A percentile compares a stretch with the other conserved stretches of the same genome.
These are phyloP conservation scores for Penicillium longicatenatum DNA, from an alignment of 495 filamentous ascomycete genomes.

Conservation along the genomic window DNA sequence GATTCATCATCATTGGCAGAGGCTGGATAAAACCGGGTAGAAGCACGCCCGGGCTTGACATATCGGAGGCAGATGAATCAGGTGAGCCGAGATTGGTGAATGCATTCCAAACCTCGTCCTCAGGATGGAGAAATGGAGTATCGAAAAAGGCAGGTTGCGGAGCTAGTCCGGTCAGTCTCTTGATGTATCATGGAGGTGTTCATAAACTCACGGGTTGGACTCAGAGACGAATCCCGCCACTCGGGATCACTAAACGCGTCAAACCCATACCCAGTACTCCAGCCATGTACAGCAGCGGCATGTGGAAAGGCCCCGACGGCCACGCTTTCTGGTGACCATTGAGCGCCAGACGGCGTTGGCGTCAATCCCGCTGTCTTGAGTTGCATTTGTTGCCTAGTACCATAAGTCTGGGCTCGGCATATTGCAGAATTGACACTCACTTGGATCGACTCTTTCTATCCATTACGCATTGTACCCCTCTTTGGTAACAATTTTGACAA, in stretches of 20 bases:
- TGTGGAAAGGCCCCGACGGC: background rate
- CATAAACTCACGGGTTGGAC: background rate
- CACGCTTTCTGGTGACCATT: slow-evolving; percentile 3
- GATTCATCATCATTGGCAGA: slow-evolving; percentile 15
- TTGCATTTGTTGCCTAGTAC: background rate
- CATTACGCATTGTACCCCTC: slow-evolving; percentile 9
- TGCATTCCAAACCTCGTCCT: slow-evolving; percentile 19
- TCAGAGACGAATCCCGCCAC: background rate
- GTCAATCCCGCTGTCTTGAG: background rate
- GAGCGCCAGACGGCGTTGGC: background rate
- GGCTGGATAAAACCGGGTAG: slow-evolving; percentile 24
- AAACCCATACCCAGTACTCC: background rate
- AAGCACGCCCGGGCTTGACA: background rate
- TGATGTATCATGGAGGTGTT: background rate
- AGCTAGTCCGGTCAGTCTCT: background rate
- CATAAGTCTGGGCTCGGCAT: background rate
- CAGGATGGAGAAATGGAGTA: slow-evolving; percentile 1
- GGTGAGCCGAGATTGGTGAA: slow-evolving; percentile 19
- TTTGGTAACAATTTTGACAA: slow-evolving; percentile 16
- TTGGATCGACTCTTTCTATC: slow-evolving; percentile 5
- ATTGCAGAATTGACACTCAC: slow-evolving; percentile 2
- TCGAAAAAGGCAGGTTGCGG: background rate
- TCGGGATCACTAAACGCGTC: background rate
- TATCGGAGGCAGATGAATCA: background rate
- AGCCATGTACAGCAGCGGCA: background rate